Evolutionary conservation across 2,329 filamentous ascomycete species (phyloP).

Genomic region (Fusarium miscanthi): DNA sequence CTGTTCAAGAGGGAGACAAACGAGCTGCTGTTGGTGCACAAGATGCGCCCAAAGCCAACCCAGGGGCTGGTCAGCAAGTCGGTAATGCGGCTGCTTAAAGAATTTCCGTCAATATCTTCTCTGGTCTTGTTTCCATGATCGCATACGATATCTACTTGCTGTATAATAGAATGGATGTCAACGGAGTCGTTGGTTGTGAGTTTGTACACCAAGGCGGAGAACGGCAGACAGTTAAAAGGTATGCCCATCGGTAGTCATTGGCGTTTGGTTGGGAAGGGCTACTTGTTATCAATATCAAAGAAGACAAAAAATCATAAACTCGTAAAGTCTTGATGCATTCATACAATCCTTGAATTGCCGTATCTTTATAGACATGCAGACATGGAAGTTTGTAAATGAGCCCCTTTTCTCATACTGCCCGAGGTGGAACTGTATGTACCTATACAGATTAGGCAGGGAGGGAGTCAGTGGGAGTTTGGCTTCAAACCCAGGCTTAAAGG

Average conservation of each 20-base stretch:
- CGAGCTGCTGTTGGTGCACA: constrained; percentile 13
- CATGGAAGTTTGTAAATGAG: neutral
- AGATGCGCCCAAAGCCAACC: constrained; percentile 15
- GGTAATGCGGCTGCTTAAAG: constrained; percentile 29
- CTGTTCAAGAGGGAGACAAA: constrained; percentile 19
- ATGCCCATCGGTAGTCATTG: constrained; percentile 26
- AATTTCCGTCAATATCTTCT: neutral
- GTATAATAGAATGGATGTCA: constrained; percentile 40
- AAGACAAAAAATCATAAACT: neutral
- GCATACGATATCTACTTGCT: neutral
- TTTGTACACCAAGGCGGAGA: neutral
- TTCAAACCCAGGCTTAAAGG: neutral
- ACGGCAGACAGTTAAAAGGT: constrained; percentile 5
- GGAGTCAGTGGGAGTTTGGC: neutral
- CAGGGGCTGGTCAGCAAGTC: constrained; percentile 15
- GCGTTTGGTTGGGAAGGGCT: constrained; percentile 38
- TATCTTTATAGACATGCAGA: neutral
- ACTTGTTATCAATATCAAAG: constrained; percentile 21
- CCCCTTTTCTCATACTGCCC: neutral
- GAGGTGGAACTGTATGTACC: neutral
- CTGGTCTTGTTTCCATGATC: neutral
- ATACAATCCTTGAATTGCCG: neutral
- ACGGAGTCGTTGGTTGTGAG: constrained; percentile 8
- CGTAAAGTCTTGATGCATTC: neutral
- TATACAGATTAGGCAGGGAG: neutral